Evolutionary conservation across 495 filamentous ascomycete genomes (phyloP).

Genomic region (Neurospora tetrasperma): DNA sequence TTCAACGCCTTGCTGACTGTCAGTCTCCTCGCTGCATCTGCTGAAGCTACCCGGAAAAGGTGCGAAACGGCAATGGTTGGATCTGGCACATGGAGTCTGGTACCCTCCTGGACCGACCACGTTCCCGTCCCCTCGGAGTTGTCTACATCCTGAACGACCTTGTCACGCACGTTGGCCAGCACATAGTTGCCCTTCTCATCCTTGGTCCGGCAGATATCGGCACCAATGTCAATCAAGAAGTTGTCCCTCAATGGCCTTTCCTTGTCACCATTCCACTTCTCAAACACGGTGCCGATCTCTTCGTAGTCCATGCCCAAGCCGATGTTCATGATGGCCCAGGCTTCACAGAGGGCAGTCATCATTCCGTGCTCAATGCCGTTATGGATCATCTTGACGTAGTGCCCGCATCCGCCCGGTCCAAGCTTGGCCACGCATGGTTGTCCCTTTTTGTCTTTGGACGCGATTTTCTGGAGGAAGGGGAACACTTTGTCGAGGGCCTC

Average conservation of each 20-base stretch:
- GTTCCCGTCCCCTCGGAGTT: conserved; percentile 58
- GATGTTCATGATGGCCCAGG: conserved; percentile 53
- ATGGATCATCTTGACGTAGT: conserved; percentile 73
- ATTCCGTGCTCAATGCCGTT: conserved; percentile 71
- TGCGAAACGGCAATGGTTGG: conserved; percentile 57
- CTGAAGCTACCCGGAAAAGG: conserved; percentile 55
- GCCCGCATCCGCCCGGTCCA: conserved; percentile 54
- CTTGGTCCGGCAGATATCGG: conserved; percentile 45
- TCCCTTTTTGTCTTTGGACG: conserved; percentile 49
- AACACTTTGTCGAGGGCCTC: neutral
- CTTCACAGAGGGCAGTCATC: conserved; percentile 42
- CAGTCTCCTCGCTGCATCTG: conserved; percentile 47
- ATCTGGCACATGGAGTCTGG: conserved; percentile 49
- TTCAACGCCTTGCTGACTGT: conserved; percentile 29
- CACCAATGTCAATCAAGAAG: conserved; percentile 54
- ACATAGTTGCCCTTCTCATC: conserved; percentile 39
- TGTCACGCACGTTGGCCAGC: conserved; percentile 58
- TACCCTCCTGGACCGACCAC: conserved; percentile 54
- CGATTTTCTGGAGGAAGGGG: conserved; percentile 47
- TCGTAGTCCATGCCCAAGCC: conserved; percentile 51
- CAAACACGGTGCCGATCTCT: conserved; percentile 52
- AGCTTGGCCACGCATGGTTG: conserved; percentile 52
- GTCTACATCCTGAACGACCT: conserved; percentile 64
- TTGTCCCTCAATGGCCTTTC: conserved; percentile 47
- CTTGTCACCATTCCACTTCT: conserved; percentile 43